phyloP scores from a whole-genome alignment of 2,329 filamentous ascomycete species.

The Aschersonia sp. region DNA sequence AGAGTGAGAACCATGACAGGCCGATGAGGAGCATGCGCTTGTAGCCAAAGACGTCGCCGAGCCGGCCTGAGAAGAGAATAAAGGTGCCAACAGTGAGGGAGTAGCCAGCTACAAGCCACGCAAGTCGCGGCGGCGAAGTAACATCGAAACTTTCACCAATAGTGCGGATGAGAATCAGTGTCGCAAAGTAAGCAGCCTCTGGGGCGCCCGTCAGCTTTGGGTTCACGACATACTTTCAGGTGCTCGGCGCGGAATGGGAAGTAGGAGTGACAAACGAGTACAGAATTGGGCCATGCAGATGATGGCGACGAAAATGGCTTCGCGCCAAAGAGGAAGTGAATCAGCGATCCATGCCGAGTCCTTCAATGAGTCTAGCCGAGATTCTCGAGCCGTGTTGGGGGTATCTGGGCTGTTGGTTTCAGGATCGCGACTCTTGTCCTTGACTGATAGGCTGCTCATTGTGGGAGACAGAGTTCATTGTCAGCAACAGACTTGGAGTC shows the following conservation, averaged over 20 bases:
- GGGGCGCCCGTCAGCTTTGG: background rate
- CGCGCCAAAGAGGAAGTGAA: conserved; percentile 11
- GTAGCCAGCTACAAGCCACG: conserved; percentile 45
- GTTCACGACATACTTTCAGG: too few relatives aligned
- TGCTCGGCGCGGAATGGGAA: background rate
- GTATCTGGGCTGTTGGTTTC: background rate
- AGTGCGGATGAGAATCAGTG: conserved; percentile 30
- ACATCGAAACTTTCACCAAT: conserved; percentile 32
- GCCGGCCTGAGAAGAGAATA: conserved; percentile 38
- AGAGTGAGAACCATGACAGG: conserved; percentile 38
- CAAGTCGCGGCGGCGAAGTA: conserved; percentile 26
- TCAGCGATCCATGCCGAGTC: conserved; percentile 9
- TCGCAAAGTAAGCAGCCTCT: conserved; percentile 20
- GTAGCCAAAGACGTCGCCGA: conserved; percentile 45
- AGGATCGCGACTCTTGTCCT: background rate
- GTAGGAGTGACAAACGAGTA: conserved; percentile 12
- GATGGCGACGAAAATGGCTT: conserved; percentile 23
- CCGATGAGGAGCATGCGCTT: conserved; percentile 38
- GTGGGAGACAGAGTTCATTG: background rate
- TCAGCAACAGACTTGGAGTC: background rate
- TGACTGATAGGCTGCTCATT: background rate
- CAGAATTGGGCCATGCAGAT: conserved; percentile 31
- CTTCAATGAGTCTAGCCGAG: background rate
- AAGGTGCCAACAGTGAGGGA: conserved; percentile 41
- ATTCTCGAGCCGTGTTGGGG: background rate